Base-by-base conservation (phyloP, 1,284 basidiomycete species). In the Somion occarium region DNA sequence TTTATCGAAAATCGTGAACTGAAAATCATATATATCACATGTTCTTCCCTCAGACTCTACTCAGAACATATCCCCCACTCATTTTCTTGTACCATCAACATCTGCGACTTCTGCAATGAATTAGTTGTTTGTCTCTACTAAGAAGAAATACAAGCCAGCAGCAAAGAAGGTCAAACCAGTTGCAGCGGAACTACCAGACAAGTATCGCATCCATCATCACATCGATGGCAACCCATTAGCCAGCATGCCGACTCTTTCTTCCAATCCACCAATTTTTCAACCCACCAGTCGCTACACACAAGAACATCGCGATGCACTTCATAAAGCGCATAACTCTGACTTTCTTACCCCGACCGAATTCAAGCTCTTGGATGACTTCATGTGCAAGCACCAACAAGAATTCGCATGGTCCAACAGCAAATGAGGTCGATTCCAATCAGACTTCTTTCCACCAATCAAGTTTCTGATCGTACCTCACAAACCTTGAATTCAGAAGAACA, bases 401-500 rank as follows among this genome's bases (percentile, higher is more conserved):
- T 67, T 71, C 26, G 64, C 70, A 5, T 73, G 65, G 69, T 50
- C 61, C 5, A 64, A 73, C 37, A 25, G 44, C 0, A 66, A 73
- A 48, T 48, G 61, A 19, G 70, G 72, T 0, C 44, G 49, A 0
- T 72, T 74, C 46, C 50, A 50, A 0, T 46, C 59, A 2, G 65
- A 69, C 3, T 69, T 61, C 53, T 70, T 71, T 45, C 53, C 57
- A 1, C 65, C 67, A 2, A 56, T 69, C 3, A 50, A 62, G 4
- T 65, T 71, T 13, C 64, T 67, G 0, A 55, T 61, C 0, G 51
- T 72, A 1, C 55, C 53, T 2, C 70, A 72, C 43, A 59, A 50
- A 0, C 70, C 69, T 0, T 73, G 71, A 70, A 60, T 65, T 0
- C 44, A 62, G 11, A 55, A 56, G 9, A 70, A 74, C 47, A 71